A percentile compares a stretch with the other conserved stretches of the same genome.
phyloP scores from a whole-genome alignment of 2,329 filamentous ascomycete genomes.

The Aspergillus sp. region DNA sequence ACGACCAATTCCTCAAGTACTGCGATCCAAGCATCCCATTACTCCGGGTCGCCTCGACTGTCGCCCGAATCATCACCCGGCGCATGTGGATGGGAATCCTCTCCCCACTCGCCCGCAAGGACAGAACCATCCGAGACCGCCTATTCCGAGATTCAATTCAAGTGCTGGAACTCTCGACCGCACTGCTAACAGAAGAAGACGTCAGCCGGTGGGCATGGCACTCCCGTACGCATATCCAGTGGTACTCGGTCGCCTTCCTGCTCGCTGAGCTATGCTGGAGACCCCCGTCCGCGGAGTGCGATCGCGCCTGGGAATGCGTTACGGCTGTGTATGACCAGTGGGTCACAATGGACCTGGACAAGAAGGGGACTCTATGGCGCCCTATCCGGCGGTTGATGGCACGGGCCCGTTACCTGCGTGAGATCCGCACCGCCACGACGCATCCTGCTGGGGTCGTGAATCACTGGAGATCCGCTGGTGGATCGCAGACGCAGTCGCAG shows the following conservation, averaged over 20 bases:
- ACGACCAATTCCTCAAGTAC: slow-evolving; percentile 18
- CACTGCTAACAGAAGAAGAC: slow-evolving; percentile 60
- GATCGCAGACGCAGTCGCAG: neutral
- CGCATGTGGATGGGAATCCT: slow-evolving; percentile 20
- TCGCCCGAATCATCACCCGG: slow-evolving; percentile 16
- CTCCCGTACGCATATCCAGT: slow-evolving; percentile 61
- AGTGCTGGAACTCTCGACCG: slow-evolving; percentile 66
- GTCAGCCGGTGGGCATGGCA: slow-evolving; percentile 63
- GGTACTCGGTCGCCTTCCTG: slow-evolving; percentile 62
- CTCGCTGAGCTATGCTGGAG: slow-evolving; percentile 61
- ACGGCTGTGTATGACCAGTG: slow-evolving; percentile 37
- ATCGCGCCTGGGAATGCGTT: slow-evolving; percentile 59
- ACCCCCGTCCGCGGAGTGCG: slow-evolving; percentile 52
- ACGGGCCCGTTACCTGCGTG: slow-evolving; percentile 11
- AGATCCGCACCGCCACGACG: neutral
- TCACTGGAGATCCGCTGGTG: neutral
- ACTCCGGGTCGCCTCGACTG: slow-evolving; percentile 7
- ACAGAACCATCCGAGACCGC: slow-evolving; percentile 8
- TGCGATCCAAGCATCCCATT: slow-evolving; percentile 15
- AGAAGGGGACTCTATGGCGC: slow-evolving; percentile 9
- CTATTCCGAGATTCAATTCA: slow-evolving; percentile 69
- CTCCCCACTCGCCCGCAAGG: slow-evolving; percentile 7
- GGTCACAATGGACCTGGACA: slow-evolving; percentile 7
- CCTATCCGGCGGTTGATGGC: slow-evolving; percentile 15
- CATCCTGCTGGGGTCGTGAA: neutral